These are phyloP conservation scores for Spergularia azorica DNA, from an alignment of 179 eudicot genomes.

Conservation along the genomic window DNA sequence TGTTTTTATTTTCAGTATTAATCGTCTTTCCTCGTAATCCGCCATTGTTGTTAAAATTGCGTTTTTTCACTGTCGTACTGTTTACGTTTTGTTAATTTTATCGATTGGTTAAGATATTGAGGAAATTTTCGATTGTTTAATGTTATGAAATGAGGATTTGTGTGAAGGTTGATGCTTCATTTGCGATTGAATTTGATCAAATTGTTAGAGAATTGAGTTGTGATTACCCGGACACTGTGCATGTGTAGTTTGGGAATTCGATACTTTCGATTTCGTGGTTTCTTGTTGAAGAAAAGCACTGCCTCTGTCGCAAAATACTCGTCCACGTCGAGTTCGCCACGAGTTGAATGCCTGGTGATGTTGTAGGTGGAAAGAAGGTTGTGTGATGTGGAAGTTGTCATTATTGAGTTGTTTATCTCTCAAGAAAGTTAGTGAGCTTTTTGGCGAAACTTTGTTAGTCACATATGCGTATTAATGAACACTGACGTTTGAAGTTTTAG, in stretches of 20 bases:
- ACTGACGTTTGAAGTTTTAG: not conserved
- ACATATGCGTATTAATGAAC: not conserved
- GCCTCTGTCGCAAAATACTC: not conserved
- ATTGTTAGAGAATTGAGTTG: not conserved
- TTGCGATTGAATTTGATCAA: not conserved
- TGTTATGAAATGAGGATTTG: not conserved
- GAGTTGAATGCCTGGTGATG: not conserved
- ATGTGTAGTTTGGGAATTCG: not conserved
- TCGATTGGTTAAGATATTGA: not conserved
- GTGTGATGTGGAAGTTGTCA: not conserved
- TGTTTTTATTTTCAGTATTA: not conserved
- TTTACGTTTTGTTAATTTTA: not conserved
- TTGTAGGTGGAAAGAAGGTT: not conserved
- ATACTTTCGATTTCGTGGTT: not conserved
- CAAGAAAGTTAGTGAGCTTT: slow-evolving; percentile 4
- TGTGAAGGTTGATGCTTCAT: not conserved
- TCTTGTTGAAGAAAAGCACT: not conserved
- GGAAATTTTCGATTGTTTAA: not conserved
- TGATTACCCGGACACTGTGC: not conserved
- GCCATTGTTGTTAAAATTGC: not conserved
- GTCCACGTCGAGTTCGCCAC: not conserved
- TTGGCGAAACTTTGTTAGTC: not conserved
- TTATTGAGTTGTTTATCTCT: not conserved
- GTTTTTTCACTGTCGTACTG: not conserved
- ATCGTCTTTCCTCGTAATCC: not conserved